Base-by-base conservation (phyloP, 1,139 yeast genomes). In the Pichia norvegensis region DNA sequence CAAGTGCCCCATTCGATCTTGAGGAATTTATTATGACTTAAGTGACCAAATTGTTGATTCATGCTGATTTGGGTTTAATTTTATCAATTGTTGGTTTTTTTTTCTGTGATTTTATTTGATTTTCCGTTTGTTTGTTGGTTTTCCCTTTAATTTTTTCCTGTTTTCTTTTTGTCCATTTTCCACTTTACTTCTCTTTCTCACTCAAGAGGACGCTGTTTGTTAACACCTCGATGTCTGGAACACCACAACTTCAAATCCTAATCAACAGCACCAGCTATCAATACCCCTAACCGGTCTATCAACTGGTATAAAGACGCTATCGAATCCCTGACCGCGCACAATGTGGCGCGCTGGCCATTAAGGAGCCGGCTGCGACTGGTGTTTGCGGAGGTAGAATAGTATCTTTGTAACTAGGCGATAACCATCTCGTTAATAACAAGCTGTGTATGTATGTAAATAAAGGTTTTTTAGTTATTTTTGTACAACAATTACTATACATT, bases 361-460 rank as follows among this genome's bases (percentile, higher is more conserved):
- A 25, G 11, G 23, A 14, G 38, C 13, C 14, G 38, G 56, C 62
- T 55, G 65, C 65, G 66, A 61, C 65, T 61, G 65, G 63, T 54
- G 51, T 45, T 50, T 42, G 52, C 52, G 50, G 47, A 46, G 49
- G 51, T 41, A 36, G 35, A 4, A 16, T 16, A 16, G 13, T 11
- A 10, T 4, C 20, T 27, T 27, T 11, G 5, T 27, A 13, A 2
- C 31, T 13, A 13, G 3, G 14, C 13, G 31, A 8, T 27, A 13
- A 13, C 31, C 31, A 27, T 13, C 10, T 13, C 10, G 9, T 25
- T 13, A 25, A 25, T 25, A 11, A 27, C 11, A 1, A n/a, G 31
- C n/a, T 27, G 31, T 27, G 31, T 10, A 7, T 27, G 31, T n/a
- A 3, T 27, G 5, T 27, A n/a, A n/a, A 27, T 27, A 27, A 27